These are phyloP conservation scores for Ophiocordyceps robertsii DNA, from an alignment of 2,329 filamentous ascomycete species.

Conservation along the genomic window DNA sequence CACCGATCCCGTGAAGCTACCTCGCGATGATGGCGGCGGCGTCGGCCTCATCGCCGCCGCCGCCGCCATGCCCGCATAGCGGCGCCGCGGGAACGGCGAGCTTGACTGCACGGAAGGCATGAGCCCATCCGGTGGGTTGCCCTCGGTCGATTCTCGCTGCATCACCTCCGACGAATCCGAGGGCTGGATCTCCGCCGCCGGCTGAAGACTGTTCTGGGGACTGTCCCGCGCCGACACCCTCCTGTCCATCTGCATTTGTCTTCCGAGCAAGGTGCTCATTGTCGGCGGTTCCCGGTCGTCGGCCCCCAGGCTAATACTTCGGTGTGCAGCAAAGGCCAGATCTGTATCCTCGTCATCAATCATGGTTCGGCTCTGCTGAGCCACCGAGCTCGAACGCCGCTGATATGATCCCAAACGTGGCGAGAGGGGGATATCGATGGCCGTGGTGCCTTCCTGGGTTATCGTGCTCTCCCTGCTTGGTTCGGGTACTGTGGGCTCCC, in stretches of 20 bases:
- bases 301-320: conserved; percentile 54
- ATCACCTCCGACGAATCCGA: conserved; percentile 24
- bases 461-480: conserved; percentile 23
- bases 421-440: conserved; percentile 62
- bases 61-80: conserved; percentile 29
- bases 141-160: conserved; percentile 29
- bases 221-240: conserved; percentile 12
- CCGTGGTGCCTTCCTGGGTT: conserved; percentile 42
- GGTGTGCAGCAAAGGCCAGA: conserved; percentile 44
- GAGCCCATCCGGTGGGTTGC: conserved; percentile 30
- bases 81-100: conserved; percentile 31
- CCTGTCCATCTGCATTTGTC: conserved; percentile 22
- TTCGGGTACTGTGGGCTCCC: conserved; percentile 13
- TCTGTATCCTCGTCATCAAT: conserved; percentile 48
- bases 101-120: conserved; percentile 24
- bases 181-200: conserved; percentile 27
- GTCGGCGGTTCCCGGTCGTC: conserved; percentile 52
- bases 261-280: conserved; percentile 47
- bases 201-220: conserved; percentile 19
- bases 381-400: conserved; percentile 56
- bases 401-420: conserved; percentile 44
- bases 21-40: conserved; percentile 29
- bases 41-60: conserved; percentile 20
- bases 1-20: conserved; percentile 29
- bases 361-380: conserved; percentile 43